Percentiles rank a stretch among this genome's conserved stretches.
Conservation (phyloP, 2,329 filamentous ascomycete genomes). For the Furcasterigmium furcatum region DNA sequence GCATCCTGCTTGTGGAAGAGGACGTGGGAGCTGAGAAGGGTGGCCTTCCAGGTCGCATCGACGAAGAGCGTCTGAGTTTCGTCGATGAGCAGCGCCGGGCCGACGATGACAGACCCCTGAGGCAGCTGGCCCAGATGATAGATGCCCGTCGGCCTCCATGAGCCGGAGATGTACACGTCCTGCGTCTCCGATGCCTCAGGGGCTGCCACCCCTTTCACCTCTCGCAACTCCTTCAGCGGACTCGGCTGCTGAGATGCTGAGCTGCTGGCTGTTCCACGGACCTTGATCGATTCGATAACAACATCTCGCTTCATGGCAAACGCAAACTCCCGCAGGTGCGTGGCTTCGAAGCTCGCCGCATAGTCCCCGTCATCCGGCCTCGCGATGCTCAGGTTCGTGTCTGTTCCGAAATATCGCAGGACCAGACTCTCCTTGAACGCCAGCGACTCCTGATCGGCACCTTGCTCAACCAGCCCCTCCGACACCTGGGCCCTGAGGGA, state of each 20-base stretch:
- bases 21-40: conserved; percentile 24
- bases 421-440: conserved; percentile 30
- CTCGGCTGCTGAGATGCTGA: conserved; percentile 9
- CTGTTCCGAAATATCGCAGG: conserved; percentile 29
- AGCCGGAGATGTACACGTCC: conserved; percentile 22
- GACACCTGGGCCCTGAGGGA: conserved; percentile 25
- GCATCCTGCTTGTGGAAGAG: conserved; percentile 18
- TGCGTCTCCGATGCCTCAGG: conserved; percentile 15
- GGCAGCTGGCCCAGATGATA: conserved; percentile 20
- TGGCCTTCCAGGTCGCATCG: conserved; percentile 19
- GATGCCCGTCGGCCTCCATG: conserved; percentile 20
- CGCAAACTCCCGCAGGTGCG: conserved; percentile 9
- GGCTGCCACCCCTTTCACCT: not conserved
- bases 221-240: conserved; percentile 11
- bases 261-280: conserved; percentile 20
- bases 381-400: conserved; percentile 27
- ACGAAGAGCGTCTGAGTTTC: conserved; percentile 26
- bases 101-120: conserved; percentile 17
- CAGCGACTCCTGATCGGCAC: conserved; percentile 32
- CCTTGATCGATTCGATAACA: conserved; percentile 9
- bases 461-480: conserved; percentile 34
- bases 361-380: conserved; percentile 22
- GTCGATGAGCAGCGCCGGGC: conserved; percentile 27
- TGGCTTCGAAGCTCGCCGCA: conserved; percentile 7
- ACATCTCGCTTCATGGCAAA: conserved; percentile 9